Percentiles rank a stretch among this genome's conserved stretches.
Evolutionary conservation across 2,329 filamentous ascomycete species (phyloP).

Genomic region (Pseudogymnoascus sp.): DNA sequence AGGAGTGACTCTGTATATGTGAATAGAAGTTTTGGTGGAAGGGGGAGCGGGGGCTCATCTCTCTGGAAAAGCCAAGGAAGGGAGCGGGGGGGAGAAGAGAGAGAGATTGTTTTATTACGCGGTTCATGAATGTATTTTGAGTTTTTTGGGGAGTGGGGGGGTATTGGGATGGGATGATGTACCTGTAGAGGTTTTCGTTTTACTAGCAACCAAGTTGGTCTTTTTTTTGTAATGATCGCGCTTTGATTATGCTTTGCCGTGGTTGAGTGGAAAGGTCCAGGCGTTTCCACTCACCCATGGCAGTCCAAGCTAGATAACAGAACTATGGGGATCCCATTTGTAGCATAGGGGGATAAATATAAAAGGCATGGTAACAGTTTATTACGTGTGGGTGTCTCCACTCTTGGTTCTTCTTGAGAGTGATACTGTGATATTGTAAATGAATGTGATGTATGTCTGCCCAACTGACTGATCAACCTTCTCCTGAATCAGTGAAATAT

Average conservation of each 20-base stretch:
- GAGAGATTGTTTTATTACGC: slow-evolving; percentile 2
- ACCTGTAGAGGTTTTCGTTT: slow-evolving; percentile 6
- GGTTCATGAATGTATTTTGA: slow-evolving; percentile 7
- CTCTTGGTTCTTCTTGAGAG: not conserved
- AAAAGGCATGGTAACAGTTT: not conserved
- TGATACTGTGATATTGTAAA: not conserved
- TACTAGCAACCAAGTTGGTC: slow-evolving; percentile 3
- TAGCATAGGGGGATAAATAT: not conserved
- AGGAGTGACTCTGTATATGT: not conserved
- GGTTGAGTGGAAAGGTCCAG: not conserved
- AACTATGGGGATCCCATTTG: not conserved
- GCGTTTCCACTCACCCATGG: not conserved
- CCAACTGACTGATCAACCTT: not conserved
- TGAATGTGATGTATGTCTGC: not conserved
- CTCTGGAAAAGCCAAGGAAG: not conserved
- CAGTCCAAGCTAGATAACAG: not conserved
- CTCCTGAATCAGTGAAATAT: not conserved
- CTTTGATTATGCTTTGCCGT: not conserved
- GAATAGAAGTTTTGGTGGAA: not conserved
- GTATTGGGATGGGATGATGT: not conserved
- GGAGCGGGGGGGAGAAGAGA: not conserved
- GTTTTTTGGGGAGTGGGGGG: not conserved
- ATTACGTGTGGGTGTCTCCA: not conserved
- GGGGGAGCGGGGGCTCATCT: not conserved
- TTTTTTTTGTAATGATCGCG: not conserved